Percentiles rank a stretch among this genome's conserved stretches.
phyloP scores from a whole-genome alignment of 176 grass and related monocot species.

The Carex littledalei region DNA sequence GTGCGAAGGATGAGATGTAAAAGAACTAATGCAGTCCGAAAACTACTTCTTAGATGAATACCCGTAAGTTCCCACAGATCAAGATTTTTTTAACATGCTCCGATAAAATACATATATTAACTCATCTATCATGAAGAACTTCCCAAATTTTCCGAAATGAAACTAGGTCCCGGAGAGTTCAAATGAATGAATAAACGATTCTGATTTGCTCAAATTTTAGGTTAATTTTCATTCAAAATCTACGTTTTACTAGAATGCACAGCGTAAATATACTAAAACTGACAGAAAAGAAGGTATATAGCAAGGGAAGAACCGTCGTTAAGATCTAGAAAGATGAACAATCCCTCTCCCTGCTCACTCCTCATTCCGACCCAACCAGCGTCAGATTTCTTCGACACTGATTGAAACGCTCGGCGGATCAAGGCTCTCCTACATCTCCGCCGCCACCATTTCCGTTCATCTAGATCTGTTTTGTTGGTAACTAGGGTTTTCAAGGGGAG shows the following conservation, averaged over 20 bases:
- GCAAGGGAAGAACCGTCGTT: neutral
- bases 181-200: neutral
- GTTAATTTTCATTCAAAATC: neutral
- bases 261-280: neutral
- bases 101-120: neutral
- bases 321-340: neutral
- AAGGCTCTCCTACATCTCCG: too few relatives aligned
- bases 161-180: neutral
- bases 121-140: neutral
- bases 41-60: neutral
- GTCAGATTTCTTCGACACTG: neutral
- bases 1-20: neutral
- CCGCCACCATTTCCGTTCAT: neutral
- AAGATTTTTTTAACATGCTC: neutral
- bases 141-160: neutral
- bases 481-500: neutral
- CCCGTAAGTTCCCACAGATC: neutral
- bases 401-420: neutral
- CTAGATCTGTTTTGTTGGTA: neutral
- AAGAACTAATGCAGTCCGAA: neutral
- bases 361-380: neutral
- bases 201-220: neutral
- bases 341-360: neutral
- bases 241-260: neutral
- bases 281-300: neutral